Percentiles rank a stretch among this genome's conserved stretches.
Conservation (phyloP, 1,139 yeast species). For the Magnusiomyces clavatus region DNA sequence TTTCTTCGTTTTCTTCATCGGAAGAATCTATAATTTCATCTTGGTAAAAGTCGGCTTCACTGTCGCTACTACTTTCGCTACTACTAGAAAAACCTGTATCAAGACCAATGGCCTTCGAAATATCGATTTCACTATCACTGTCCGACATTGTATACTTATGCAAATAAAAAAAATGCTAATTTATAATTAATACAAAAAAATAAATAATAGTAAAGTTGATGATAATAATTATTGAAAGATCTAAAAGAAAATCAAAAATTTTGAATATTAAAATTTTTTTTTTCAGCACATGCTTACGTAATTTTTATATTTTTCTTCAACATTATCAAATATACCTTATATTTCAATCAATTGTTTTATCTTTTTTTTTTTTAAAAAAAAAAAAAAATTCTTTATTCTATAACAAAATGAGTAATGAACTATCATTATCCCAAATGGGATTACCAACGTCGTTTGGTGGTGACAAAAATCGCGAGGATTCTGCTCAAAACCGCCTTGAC, state of each 20-base stretch:
- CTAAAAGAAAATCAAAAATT: background rate
- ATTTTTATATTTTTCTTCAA: too few species aligned
- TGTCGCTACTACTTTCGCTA: background rate
- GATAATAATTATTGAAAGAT: background rate
- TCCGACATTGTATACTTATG: too few species aligned
- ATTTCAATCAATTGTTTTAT: too few species aligned
- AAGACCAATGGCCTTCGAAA: constrained; percentile 6
- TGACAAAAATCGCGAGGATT: background rate
- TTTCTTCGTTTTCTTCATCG: background rate
- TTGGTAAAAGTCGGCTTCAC: constrained; percentile 2
- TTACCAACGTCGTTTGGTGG: constrained; percentile 12
- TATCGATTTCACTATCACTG: constrained; percentile 6
- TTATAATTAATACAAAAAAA: background rate
- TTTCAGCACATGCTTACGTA: too few species aligned
- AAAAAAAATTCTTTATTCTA: too few species aligned
- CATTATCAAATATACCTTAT: too few species aligned
- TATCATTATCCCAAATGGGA: background rate
- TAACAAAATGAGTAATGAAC: constrained; percentile 1
- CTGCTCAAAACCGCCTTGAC: constrained; percentile 4
- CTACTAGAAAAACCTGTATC: constrained; percentile 3
- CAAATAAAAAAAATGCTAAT: too few species aligned
- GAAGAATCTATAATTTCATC: constrained; percentile 6
- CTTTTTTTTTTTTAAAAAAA: background rate
- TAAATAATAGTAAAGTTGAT: background rate
- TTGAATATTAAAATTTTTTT: background rate